Evolutionary conservation across 108 stramenopile genomes (phyloP), one percentile per base, ranked within the genome.

Genomic region (Cyclotella choctawhatcheeana): DNA sequence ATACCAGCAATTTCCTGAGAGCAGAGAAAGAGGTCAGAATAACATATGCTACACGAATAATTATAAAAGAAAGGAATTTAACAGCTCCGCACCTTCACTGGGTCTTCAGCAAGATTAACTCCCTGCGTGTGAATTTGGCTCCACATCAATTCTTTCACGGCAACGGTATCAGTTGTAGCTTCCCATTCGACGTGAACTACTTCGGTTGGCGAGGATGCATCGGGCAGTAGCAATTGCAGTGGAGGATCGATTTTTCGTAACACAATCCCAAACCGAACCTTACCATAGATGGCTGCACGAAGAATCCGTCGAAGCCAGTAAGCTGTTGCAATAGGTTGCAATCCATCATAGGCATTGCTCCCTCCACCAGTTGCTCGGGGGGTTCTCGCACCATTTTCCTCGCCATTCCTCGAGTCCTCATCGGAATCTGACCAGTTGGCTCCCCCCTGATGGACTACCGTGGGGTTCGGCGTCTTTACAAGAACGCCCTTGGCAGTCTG

Each of bases 281-380:
- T 64, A 2, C 93, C 93, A 59, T 92, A 92, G 34, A 94, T 94
- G 17, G 93, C 93, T 61, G 86, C 86, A 25, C 93, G 84, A 14
- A 94, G 74, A 25, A 88, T 85, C 17, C 89, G 71, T 45, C 90
- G 89, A 33, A 94, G 77, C 93, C 93, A 94, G 60, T 94, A 94
- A 26, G 88, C 88, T 24, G 83, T 77, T 48, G 71, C 75, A 34
- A 58, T 52, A 44, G 24, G 68, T 65, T 33, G n/a, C n/a, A n/a
- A n/a, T n/a, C n/a, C n/a, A n/a, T n/a, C n/a, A n/a, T n/a, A n/a
- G n/a, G n/a, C n/a, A n/a, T n/a, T 53, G 34, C 12, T 55, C 21
- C 44, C 26, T 21, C 2, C 25, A 22, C 22, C 33, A 14, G 69
- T 30, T 58, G 64, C 40, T 17, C 27, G 22, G 17, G 40, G 40